phyloP scores from a whole-genome alignment of 2,329 filamentous ascomycete genomes.

The Emmonsia crescens region DNA sequence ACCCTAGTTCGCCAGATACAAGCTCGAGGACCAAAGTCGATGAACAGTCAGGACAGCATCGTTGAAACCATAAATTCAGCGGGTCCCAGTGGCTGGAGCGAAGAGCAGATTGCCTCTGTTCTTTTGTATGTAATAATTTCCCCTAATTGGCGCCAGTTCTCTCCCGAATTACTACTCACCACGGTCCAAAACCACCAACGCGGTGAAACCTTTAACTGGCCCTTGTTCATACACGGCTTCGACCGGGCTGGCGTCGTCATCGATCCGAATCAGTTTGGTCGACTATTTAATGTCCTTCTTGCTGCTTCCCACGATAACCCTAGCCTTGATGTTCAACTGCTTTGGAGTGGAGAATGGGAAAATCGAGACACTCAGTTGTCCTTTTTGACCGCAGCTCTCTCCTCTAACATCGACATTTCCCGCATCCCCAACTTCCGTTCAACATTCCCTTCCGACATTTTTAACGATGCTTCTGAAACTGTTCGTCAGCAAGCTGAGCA shows the following conservation, averaged over 20 bases:
- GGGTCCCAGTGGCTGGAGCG: conserved; percentile 55
- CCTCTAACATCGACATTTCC: conserved; percentile 66
- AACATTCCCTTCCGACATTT: conserved; percentile 60
- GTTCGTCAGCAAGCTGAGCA: conserved; percentile 50
- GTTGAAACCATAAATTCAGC: conserved; percentile 48
- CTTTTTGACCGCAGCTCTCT: conserved; percentile 82
- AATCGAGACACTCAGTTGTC: conserved; percentile 80
- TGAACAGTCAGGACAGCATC: conserved; percentile 60
- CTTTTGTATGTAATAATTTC: conserved; percentile 59
- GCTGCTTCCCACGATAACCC: conserved; percentile 54
- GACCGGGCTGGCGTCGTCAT: conserved; percentile 69
- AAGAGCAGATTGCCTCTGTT: conserved; percentile 72
- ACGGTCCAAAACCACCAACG: conserved; percentile 46
- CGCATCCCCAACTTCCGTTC: conserved; percentile 72
- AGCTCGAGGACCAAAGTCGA: conserved; percentile 61
- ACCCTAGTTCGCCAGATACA: conserved; percentile 56
- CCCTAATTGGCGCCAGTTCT: conserved; percentile 53
- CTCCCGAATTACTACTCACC: conserved; percentile 54
- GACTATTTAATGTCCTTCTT: conserved; percentile 67
- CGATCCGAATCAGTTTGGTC: conserved; percentile 67
- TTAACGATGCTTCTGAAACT: conserved; percentile 49
- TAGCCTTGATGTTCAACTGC: conserved; percentile 67
- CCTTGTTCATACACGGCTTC: conserved; percentile 64
- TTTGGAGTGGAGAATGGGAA: conserved; percentile 87
- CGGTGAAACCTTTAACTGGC: conserved; percentile 50